These are phyloP conservation scores for Plectranthus barbatus DNA, from an alignment of 257 asterid genomes.

Conservation along the genomic window DNA sequence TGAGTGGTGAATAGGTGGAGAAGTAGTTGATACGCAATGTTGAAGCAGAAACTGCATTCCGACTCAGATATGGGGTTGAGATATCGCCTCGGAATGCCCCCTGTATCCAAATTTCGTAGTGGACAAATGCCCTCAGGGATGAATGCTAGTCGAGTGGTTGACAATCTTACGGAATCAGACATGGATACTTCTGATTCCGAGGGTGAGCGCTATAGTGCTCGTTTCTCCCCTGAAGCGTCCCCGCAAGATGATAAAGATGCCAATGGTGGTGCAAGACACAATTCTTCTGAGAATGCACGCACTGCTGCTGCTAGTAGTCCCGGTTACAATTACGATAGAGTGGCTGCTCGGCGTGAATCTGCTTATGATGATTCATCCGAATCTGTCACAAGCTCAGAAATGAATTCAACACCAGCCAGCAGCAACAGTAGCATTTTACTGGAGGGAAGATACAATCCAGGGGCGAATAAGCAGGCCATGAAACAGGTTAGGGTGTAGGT, in stretches of 20 bases:
- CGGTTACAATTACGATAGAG: background rate
- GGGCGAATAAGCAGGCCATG: background rate
- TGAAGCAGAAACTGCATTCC: conserved; percentile 27
- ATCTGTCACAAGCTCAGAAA: conserved; percentile 42
- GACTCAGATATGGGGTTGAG: conserved; percentile 36
- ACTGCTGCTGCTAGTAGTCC: background rate
- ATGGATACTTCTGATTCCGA: conserved; percentile 80
- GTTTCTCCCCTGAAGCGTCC: conserved; percentile 53
- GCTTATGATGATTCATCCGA: conserved; percentile 31
- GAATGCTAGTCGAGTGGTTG: conserved; percentile 20
- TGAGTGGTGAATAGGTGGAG: conserved; percentile 16
- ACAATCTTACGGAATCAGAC: conserved; percentile 41
- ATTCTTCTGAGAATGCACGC: no score
- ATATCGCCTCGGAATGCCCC: conserved; percentile 43
- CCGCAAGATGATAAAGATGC: conserved; percentile 64
- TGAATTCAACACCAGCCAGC: conserved; percentile 24
- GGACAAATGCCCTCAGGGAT: conserved; percentile 51
- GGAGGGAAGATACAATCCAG: conserved; percentile 11
- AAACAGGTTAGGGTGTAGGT: conserved; percentile 13
- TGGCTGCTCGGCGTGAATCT: conserved; percentile 13
- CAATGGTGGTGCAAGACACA: conserved; percentile 22
- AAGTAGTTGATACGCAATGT: conserved; percentile 27
- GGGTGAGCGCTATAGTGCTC: conserved; percentile 18
- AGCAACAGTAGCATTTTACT: conserved; percentile 6
- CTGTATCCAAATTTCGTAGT: conserved; percentile 39